phyloP scores from a whole-genome alignment of 2,329 filamentous ascomycete genomes.

The Xylariales sp. region DNA sequence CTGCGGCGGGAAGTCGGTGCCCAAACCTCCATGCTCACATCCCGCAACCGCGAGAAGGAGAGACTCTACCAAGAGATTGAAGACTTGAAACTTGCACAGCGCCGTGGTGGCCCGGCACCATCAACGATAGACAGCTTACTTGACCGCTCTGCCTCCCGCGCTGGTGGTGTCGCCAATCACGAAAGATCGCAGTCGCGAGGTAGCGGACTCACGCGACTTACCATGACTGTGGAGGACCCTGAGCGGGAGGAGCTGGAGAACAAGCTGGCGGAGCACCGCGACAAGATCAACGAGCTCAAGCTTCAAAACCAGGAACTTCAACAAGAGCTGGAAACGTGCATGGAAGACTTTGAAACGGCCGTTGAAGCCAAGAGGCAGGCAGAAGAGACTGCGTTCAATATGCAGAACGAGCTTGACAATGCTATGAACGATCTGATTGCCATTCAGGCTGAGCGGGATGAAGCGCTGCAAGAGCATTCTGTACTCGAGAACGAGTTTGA shows the following conservation, averaged over 20 bases:
- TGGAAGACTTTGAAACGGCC: constrained; percentile 73
- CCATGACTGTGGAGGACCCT: constrained; percentile 59
- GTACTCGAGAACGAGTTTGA: constrained; percentile 59
- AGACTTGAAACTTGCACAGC: constrained; percentile 84
- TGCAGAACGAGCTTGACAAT: constrained; percentile 78
- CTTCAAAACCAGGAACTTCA: constrained; percentile 87
- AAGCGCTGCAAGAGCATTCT: constrained; percentile 65
- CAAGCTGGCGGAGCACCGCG: constrained; percentile 76
- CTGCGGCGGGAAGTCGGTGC: constrained; percentile 88
- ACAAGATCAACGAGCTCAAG: constrained; percentile 81
- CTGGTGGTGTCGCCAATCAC: constrained; percentile 59
- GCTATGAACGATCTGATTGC: constrained; percentile 75
- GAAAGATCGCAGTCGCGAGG: constrained; percentile 70
- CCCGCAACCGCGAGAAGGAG: constrained; percentile 91
- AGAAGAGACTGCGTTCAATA: constrained; percentile 52
- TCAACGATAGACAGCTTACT: constrained; percentile 84
- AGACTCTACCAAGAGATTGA: constrained; percentile 95
- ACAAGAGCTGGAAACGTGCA: constrained; percentile 72
- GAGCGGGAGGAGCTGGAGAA: constrained; percentile 85
- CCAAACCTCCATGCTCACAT: constrained; percentile 96
- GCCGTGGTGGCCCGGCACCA: constrained; percentile 59
- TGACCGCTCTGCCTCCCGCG: constrained; percentile 87
- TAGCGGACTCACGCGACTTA: constrained; percentile 65
- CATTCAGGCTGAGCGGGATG: constrained; percentile 79
- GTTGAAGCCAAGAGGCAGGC: constrained; percentile 59